Evolutionary conservation across 495 filamentous ascomycete genomes (phyloP), one percentile per base, ranked within the genome.

Genomic region (Penicillium nucicola): DNA sequence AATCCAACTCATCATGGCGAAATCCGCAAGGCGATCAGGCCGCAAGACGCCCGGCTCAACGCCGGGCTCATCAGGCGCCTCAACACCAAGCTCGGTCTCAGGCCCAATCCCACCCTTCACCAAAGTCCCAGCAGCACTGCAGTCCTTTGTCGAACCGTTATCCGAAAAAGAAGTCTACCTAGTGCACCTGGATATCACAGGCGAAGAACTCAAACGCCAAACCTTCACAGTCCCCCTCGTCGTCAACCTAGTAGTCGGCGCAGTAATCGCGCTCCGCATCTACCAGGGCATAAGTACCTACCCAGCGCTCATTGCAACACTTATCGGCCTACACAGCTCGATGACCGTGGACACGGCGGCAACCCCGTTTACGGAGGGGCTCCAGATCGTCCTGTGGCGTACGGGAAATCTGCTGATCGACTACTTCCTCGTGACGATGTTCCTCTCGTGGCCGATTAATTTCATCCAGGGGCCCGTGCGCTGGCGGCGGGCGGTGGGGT

Each of bases 401-500:
- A 74, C 75, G 1, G 56, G 74, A 39, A 81, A 77, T 15, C 83
- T 96, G 56, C 52, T 84, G 23, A 52, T 88, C 28, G 90, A 96
- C 64, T 88, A 87, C 60, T 35, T 86, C 50, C 77, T 93, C 11
- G 69, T 81, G 37, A 67, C 81, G 5, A 80, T 90, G 44, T 76
- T 93, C 44, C 79, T 81, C 57, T 75, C 83, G 39, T 95, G 90
- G 90, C 90, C 89, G 1, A 60, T 79, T 50, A 80, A 82, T 25
- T 95, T 96, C 69, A 74, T 84, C 45, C 75, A 68, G 7, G 82
- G 79, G 37, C 82, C 89, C 14, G 67, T 84, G 37, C 55, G 59
- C 5, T 96, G 90, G 89, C 78, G 90, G 14, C 78, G 80, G 59
- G 67, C 55, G n/a, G 66, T 88, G 39, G 85, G 88, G 10, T 91